Evolutionary conservation across 352 stramenopile species (phyloP).

Genomic region (Blastocystis hominis): DNA sequence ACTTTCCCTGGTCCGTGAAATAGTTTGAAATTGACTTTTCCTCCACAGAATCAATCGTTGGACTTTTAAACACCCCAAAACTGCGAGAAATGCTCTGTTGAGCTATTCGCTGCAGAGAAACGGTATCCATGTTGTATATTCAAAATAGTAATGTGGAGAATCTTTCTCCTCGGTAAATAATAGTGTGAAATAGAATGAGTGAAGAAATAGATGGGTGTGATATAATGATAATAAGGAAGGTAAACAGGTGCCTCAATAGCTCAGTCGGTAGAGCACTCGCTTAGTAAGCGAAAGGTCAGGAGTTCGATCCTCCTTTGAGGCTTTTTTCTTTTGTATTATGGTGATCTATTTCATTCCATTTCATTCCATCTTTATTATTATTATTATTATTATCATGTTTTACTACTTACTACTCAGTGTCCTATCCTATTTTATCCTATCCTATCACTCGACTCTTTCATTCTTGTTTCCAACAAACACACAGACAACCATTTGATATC

Average conservation of each 20-base stretch:
- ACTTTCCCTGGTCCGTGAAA: not conserved
- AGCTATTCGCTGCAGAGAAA: not conserved
- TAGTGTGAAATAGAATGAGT: not conserved
- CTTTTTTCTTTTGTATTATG: not conserved
- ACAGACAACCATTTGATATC: too few relatives aligned
- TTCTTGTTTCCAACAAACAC: too few relatives aligned
- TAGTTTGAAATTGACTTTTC: not conserved
- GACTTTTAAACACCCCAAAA: not conserved
- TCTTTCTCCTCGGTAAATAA: not conserved
- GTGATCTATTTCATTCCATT: not conserved
- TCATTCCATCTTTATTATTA: not conserved
- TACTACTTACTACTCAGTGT: too few relatives aligned
- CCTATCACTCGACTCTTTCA: not conserved
- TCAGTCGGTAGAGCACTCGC: not conserved
- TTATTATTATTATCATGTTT: not conserved
- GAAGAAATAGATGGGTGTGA: not conserved
- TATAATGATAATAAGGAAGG: slow-evolving; percentile 4
- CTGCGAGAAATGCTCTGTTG: not conserved
- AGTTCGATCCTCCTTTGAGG: too few relatives aligned
- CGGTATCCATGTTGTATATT: not conserved
- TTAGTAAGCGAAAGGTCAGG: not conserved
- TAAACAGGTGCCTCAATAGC: too few relatives aligned
- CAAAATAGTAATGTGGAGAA: not conserved
- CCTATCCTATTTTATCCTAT: not conserved
- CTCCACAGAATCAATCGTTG: not conserved